Percentiles rank a stretch among this genome's conserved stretches.
These are phyloP conservation scores for Toxicodendron radicans DNA, from an alignment of 345 rosid species.

Conservation along the genomic window DNA sequence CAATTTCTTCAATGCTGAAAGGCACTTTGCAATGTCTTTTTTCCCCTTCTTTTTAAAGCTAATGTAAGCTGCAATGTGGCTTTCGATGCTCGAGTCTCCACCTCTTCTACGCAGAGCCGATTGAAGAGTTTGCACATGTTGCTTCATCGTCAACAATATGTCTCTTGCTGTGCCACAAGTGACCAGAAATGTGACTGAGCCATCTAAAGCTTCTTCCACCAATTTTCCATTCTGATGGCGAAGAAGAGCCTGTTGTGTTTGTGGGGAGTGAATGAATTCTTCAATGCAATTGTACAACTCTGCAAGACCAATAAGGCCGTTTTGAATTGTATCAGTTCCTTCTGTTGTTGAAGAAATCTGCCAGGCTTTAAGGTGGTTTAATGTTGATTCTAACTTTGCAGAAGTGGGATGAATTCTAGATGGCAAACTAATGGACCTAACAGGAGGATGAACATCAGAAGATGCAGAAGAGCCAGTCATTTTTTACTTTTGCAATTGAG, in stretches of 20 bases:
- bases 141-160: slow-evolving; percentile 32
- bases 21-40: slow-evolving; percentile 19
- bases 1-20: slow-evolving; percentile 26
- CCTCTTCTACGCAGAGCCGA: slow-evolving; percentile 50
- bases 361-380: slow-evolving; percentile 41
- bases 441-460: slow-evolving; percentile 26
- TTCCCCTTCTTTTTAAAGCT: slow-evolving; percentile 27
- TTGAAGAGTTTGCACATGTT: slow-evolving; percentile 45
- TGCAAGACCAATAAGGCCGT: slow-evolving; percentile 38
- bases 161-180: slow-evolving; percentile 42
- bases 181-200: slow-evolving; percentile 45
- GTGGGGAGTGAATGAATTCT: slow-evolving; percentile 35
- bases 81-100: slow-evolving; percentile 28
- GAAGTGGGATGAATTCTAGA: slow-evolving; percentile 49
- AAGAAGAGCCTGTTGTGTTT: slow-evolving; percentile 23
- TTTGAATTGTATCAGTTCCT: slow-evolving; percentile 31
- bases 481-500: neutral
- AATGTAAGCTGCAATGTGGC: slow-evolving; percentile 25
- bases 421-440: slow-evolving; percentile 59
- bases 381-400: slow-evolving; percentile 42
- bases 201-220: slow-evolving; percentile 47
- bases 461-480: slow-evolving; percentile 22
- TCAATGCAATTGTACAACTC: slow-evolving; percentile 43
- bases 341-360: slow-evolving; percentile 23
- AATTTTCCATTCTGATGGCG: slow-evolving; percentile 18